Conservation (phyloP, 805 yeast genomes). For the Citeromyces matritensis region DNA sequence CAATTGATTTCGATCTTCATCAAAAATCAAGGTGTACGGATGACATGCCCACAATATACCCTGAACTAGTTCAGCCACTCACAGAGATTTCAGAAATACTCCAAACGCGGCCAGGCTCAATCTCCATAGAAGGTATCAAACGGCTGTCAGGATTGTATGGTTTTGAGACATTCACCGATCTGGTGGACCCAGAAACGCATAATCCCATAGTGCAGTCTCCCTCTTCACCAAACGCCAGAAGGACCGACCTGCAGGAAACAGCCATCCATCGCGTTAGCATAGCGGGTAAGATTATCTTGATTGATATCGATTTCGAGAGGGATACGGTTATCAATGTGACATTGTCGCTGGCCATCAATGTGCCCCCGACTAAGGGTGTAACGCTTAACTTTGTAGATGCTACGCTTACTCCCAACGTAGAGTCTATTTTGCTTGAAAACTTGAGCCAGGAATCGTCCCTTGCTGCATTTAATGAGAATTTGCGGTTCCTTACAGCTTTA, state of each 20-base stretch:
- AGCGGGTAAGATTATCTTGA: conserved; percentile 17
- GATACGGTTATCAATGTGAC: conserved; percentile 12
- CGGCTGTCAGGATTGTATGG: conserved; percentile 19
- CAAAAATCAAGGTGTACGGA: not conserved
- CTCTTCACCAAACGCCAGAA: not conserved
- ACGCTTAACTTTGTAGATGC: conserved; percentile 1
- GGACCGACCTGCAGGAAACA: not conserved
- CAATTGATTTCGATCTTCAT: not conserved
- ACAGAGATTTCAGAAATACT: conserved; percentile 16
- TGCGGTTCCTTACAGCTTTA: conserved; percentile 14
- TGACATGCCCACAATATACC: conserved; percentile 16
- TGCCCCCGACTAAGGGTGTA: conserved; percentile 11
- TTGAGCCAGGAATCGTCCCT: conserved; percentile 13
- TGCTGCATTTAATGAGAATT: conserved; percentile 16
- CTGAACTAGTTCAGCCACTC: conserved; percentile 15
- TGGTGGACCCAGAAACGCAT: conserved; percentile 1
- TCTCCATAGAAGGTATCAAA: conserved; percentile 16
- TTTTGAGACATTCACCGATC: conserved; percentile 18
- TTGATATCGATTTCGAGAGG: conserved; percentile 19
- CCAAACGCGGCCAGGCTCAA: conserved; percentile 18
- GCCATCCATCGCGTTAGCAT: conserved; percentile 16
- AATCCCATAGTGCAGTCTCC: not conserved
- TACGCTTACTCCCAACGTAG: conserved; percentile 9
- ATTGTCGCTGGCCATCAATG: conserved; percentile 15
- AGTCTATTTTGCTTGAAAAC: conserved; percentile 11